Conservation (phyloP, 352 stramenopile species). For the Pythium brachiatum region DNA sequence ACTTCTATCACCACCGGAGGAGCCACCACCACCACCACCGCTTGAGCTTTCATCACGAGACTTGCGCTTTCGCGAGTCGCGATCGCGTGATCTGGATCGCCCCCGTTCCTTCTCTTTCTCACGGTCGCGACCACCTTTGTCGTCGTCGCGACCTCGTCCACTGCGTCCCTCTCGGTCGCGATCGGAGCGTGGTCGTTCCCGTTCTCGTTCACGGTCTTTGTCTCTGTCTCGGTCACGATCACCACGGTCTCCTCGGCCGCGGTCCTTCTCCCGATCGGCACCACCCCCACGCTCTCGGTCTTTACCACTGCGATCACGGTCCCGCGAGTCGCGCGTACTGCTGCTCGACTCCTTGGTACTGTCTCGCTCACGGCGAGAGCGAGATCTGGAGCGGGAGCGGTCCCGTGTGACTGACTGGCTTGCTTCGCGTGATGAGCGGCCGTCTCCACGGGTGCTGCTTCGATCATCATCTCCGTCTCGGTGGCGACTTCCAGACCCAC, state of each 20-base stretch:
- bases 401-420: conserved; percentile 34
- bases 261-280: conserved; percentile 23
- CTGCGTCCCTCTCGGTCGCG: conserved; percentile 31
- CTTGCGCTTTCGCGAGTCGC: conserved; percentile 65
- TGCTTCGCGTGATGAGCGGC: conserved; percentile 34
- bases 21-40: conserved; percentile 12
- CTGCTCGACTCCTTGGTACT: conserved; percentile 14
- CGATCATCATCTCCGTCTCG: conserved; percentile 36
- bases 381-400: conserved; percentile 54
- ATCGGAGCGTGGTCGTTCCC: conserved; percentile 20
- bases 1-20: conserved; percentile 11
- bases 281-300: conserved; percentile 23
- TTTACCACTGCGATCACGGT: conserved; percentile 36
- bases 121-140: conserved; percentile 32
- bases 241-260: conserved; percentile 30
- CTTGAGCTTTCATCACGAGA: conserved; percentile 45
- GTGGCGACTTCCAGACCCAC: conserved; percentile 14
- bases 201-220: conserved; percentile 30
- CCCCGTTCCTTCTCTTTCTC: conserved; percentile 29
- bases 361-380: conserved; percentile 34
- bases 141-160: conserved; percentile 26
- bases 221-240: conserved; percentile 31
- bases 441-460: conserved; percentile 14
- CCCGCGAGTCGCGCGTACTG: conserved; percentile 30
- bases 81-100: conserved; percentile 56